Base-by-base conservation (phyloP, 2,329 filamentous ascomycete species). In the Aspergillus floridensis region DNA sequence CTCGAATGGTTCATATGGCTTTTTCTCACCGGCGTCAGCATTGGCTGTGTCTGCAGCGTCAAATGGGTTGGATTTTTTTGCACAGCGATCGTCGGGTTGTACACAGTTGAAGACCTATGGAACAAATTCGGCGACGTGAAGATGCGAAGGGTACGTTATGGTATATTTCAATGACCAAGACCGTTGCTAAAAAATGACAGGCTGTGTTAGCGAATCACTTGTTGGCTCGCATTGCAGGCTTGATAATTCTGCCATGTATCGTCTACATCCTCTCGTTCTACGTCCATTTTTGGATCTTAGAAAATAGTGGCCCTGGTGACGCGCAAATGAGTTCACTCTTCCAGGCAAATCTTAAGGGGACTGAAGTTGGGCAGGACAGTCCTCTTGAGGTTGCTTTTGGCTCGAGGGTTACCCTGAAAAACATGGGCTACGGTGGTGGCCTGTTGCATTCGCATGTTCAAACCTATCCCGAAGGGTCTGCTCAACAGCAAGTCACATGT, bases 311-410 rank as follows among this genome's bases (percentile, higher is more conserved):
- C 21, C 95, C 96, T 7, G 95, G 95, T 57, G 95, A 99, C 80
- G 95, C 95, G n/a, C 95, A 99, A 79, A 99, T 99, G 95, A 97
- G 93, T 80, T 99, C 95, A 26, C 86, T 99, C 53, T 99, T 99
- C 85, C 95, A 99, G 76, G 95, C 96, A 51, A 99, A 99, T 73
- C 84, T 99, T 41, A 88, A 87, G 69, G 95, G 95, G 26, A 98
- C 93, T 11, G 90, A 96, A 65, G 93, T 99, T 63, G 93, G 93
- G 72, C 92, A 91, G 76, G 90, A 96, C 75, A 97, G 93, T 72
- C 95, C 96, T 22, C 84, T 99, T 16, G 95, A 99, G 73, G 83
- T 99, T 65, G 93, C 92, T 5, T 82, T 90, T 64, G 95, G 96
- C 26, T 99, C 95, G 38, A 87, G 90, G 60, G 90, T 89, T 8